These are phyloP conservation scores for Cerioporus squamosus DNA, from an alignment of 1,284 basidiomycete species.

Conservation along the genomic window DNA sequence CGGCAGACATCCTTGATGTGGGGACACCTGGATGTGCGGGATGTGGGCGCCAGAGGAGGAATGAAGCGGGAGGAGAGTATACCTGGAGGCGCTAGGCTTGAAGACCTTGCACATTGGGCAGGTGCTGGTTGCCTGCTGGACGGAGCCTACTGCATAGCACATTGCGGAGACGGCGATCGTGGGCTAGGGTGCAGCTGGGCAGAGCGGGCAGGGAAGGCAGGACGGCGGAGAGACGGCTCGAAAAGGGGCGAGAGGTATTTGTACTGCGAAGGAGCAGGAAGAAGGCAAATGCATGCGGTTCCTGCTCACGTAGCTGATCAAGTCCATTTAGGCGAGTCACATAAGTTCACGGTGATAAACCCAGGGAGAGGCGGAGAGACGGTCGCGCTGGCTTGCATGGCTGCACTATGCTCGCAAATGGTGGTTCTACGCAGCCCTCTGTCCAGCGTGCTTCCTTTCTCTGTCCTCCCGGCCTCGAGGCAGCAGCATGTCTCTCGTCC, in stretches of 20 bases:
- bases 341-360: constrained; percentile 34
- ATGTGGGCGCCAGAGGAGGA: constrained; percentile 22
- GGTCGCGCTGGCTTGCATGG: constrained; percentile 25
- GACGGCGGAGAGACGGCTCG: constrained; percentile 32
- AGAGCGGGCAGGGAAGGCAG: constrained; percentile 34
- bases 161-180: constrained; percentile 45
- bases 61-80: constrained; percentile 18
- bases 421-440: constrained; percentile 30
- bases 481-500: constrained; percentile 32
- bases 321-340: constrained; percentile 41
- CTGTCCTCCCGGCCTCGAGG: constrained; percentile 39
- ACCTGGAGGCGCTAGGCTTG: constrained; percentile 63
- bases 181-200: constrained; percentile 22
- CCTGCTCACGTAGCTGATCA: constrained; percentile 50
- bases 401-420: constrained; percentile 26
- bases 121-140: constrained; percentile 63
- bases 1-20: constrained; percentile 75
- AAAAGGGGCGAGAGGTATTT: constrained; percentile 50
- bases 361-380: constrained; percentile 25
- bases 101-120: constrained; percentile 87
- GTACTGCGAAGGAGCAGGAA: constrained; percentile 47
- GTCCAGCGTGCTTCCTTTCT: constrained; percentile 35
- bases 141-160: constrained; percentile 73
- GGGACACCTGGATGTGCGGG: constrained; percentile 58
- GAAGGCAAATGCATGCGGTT: constrained; percentile 53